Base-by-base conservation (phyloP, 768 basidiomycete genomes). In the Xerocomellus chrysenteron region DNA sequence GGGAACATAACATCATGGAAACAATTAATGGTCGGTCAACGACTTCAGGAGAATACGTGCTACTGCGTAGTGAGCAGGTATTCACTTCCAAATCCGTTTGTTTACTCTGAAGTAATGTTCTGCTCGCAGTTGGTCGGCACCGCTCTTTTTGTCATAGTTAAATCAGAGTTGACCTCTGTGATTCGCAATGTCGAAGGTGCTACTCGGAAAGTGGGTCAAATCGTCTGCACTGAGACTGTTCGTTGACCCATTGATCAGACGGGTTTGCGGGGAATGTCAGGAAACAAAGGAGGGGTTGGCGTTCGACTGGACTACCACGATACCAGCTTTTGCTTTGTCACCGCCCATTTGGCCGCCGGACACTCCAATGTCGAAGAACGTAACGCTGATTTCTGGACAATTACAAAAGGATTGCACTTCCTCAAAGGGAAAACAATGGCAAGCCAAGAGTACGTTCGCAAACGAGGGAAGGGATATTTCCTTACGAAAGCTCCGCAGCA, bases 341-440 rank as follows among this genome's bases (percentile, higher is more conserved):
- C 96, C 10, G 93, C 92, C 4, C 97, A 98, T 72, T 81, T 98
- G 41, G 95, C 97, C 16, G 95, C 97, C n/a, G 97, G 97, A 8
- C 94, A 97, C 66, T 68, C 81, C 7, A 96, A 96, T 65, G 78
- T 93, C 4, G 87, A 88, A 35, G 97, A 98, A 69, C 82, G 97
- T 28, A 94, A 98, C 65, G 81, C 86, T 12, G 97, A 99, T 72
- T 98, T 94, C 66, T 77, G 81, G 52, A 98, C 97, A 7, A 96
- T 99, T 52, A 79, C 79, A 11, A 80, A 82, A 48, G 92, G 90
- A 1, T 69, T 99, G 35, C 89, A 92, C 58, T 99, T 99, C 70
- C 80, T 88, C 47, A 86, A 87, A 63, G 97, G 96, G 17, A 94
- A 93, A 71, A 89, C 82, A 0, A 94, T 98, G 26, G 77, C 81